phyloP scores from a whole-genome alignment of 1,284 basidiomycete species.

The Gomphus bonarii region DNA sequence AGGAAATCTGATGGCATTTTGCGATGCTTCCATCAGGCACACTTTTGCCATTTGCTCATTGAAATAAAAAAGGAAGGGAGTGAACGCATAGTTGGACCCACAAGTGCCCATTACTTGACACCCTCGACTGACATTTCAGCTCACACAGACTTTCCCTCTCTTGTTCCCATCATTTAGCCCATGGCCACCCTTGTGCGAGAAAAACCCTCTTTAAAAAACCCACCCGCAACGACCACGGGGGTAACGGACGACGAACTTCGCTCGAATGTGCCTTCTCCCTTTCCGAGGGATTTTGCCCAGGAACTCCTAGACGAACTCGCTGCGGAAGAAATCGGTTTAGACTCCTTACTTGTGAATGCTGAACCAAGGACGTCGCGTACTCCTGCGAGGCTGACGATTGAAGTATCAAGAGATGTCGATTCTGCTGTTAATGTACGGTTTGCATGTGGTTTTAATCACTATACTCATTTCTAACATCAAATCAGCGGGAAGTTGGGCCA shows the following conservation, averaged over 20 bases:
- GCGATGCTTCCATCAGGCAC: no score
- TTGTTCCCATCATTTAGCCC: conserved; percentile 3
- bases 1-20: no score
- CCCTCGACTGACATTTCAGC: background rate
- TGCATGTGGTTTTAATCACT: background rate
- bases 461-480: background rate
- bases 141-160: background rate
- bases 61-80: background rate
- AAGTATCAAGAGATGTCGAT: background rate
- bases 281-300: conserved; percentile 16
- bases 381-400: background rate
- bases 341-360: conserved; percentile 7
- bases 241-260: conserved; percentile 14
- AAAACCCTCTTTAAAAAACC: background rate
- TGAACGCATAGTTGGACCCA: conserved; percentile 3
- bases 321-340: conserved; percentile 6
- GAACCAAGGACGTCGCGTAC: conserved; percentile 5
- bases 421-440: background rate
- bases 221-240: background rate
- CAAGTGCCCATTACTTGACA: background rate
- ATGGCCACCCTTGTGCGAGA: conserved; percentile 15
- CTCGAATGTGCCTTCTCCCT: conserved; percentile 22
- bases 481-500: conserved; percentile 50
- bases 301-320: conserved; percentile 11
- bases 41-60: no score